Evolutionary conservation across 176 grass and related monocot species (phyloP).

Genomic region (Juncus effusus): DNA sequence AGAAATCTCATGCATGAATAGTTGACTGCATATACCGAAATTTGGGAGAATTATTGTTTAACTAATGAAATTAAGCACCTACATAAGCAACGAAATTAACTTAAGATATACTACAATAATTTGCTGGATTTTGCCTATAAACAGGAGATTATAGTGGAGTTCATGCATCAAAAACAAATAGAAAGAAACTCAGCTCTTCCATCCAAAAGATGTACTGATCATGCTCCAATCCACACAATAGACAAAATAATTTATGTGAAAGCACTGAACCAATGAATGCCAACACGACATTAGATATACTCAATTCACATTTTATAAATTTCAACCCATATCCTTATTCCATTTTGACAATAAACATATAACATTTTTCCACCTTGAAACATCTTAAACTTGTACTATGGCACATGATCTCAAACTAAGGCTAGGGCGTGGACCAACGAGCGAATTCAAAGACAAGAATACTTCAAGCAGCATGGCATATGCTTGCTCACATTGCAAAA

Average conservation of each 20-base stretch:
- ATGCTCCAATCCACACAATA: not conserved
- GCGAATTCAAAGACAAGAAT: not conserved
- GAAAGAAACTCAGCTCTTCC: too few species aligned
- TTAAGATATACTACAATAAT: too few species aligned
- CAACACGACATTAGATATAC: not conserved
- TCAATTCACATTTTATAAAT: constrained; percentile 18
- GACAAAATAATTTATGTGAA: not conserved
- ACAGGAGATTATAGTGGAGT: too few species aligned
- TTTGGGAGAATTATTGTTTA: too few species aligned
- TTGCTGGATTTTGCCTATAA: too few species aligned
- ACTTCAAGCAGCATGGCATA: not conserved
- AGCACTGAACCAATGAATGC: constrained; percentile 6
- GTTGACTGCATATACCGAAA: too few species aligned
- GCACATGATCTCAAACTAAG: constrained; percentile 6
- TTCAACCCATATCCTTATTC: not conserved
- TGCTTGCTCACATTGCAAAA: constrained; percentile 9
- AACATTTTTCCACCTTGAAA: not conserved
- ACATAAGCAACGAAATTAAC: too few species aligned
- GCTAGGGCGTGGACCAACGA: not conserved
- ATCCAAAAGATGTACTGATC: too few species aligned
- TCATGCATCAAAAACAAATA: too few species aligned
- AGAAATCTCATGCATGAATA: too few species aligned
- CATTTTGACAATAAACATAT: not conserved
- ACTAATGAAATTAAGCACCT: too few species aligned
- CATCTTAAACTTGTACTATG: not conserved